Evolutionary conservation across 257 asterid species (phyloP), one percentile per base, ranked within the genome.

Genomic region (Jacaranda mimosifolia): DNA sequence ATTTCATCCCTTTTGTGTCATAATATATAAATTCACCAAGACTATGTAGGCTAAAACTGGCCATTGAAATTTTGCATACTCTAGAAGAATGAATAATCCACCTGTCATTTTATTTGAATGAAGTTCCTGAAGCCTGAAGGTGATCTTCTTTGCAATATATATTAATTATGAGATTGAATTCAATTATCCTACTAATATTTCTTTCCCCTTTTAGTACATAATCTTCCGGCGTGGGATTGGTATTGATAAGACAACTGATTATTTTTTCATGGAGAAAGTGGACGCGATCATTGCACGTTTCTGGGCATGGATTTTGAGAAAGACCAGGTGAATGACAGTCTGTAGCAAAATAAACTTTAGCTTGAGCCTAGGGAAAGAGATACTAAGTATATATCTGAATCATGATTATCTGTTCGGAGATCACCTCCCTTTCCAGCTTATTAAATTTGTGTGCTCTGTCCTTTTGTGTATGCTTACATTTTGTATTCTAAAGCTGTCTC

Each of bases 151-250:
- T 60, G 40, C 74, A n/a, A 49, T 55, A 55, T 56, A 38, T n/a
- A 53, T 35, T 17, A 13, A 56, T 8, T 65, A 43, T 66, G 72
- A 36, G 32, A 53, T 48, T 69, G 52, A 65, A 26, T 78, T 72
- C 79, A 77, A 71, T 69, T 69, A 77, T 57, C 80, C 77, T 57
- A 77, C 78, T 79, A 65, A 66, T 62, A 46, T 32, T 58, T 68
- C 43, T 51, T 79, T 70, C 76, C 45, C n/a, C 43, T 69, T 78
- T 68, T 80, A 95, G 99, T 95, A 93, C 77, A 84, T 93, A 72
- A 91, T 95, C 81, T 93, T 95, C 86, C 90, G 98, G 77, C 97
- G 98, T 45, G 99, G 99, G 86, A 89, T 95, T 88, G 99, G 99
- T 76, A 72, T 93, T 67, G 99, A 95, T 81, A 87, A 76, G 85